Evolutionary conservation across 768 basidiomycete genomes (phyloP), one percentile per base, ranked within the genome.

Genomic region (Boletus tylopilopsis): DNA sequence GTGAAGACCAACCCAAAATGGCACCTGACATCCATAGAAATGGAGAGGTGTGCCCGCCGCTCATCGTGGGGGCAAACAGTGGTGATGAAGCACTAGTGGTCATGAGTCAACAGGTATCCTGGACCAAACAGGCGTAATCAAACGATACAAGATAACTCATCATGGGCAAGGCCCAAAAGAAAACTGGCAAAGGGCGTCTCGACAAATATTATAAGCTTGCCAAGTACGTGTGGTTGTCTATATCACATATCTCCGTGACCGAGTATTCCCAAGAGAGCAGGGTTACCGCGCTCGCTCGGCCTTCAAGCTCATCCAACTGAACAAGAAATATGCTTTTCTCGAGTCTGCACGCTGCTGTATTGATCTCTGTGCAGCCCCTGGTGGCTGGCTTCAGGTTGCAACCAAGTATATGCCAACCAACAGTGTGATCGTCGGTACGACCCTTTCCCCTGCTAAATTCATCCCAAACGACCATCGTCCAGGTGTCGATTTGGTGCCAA

Each of bases 221-320:
- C 72, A 91, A 92, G 90, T 91, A 61, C 35, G 40, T 49, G 10
- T 54, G 27, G 35, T 18, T 16, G 19, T 51, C 51, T 47, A 32
- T 42, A 33, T 54, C 12, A 27, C 24, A 24, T 33, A 51, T 21
- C 11, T 34, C 12, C 30, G 19, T 56, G 23, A 58, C 53, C 49
- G 29, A 53, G n/a, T 44, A 50, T 39, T 42, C 32, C 55, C 48
- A 37, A 98, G 94, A 71, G 95, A 98, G 74, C 96, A 99, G 76
- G 96, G 96, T 53, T 99, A 94, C 68, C 90, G 96, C 55, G 96
- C 96, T 59, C 96, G 96, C 77, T 99, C 96, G 15, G 96, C 96
- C 2, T 95, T 95, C 85, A 99, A 99, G 72, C 81, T 99, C 51
- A 93, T 99, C 50, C 96, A 99, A 70, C 74, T 99, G 53, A 98